Percentiles rank a stretch among this genome's conserved stretches.
Evolutionary conservation across 768 basidiomycete species (phyloP).

Genomic region (Suillus bovinus): DNA sequence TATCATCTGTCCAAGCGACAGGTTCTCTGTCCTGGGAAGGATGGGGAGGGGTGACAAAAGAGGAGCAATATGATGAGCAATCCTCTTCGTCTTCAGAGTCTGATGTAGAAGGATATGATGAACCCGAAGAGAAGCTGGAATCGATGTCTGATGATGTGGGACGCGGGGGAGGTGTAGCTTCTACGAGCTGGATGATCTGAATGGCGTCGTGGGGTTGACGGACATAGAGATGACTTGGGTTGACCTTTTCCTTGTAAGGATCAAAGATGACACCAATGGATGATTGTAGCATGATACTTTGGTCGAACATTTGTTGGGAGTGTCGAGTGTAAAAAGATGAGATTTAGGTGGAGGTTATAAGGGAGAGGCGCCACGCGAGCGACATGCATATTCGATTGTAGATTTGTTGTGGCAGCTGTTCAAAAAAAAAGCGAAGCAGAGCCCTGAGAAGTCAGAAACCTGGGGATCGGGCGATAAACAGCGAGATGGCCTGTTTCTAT

Average conservation of each 20-base stretch:
- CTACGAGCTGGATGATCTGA: constrained; percentile 75
- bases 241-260: constrained; percentile 36
- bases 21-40: constrained; percentile 27
- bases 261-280: constrained; percentile 22
- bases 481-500: constrained; percentile 16
- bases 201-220: constrained; percentile 47
- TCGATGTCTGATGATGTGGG: constrained; percentile 35
- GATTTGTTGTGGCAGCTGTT: constrained; percentile 17
- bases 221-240: constrained; percentile 44
- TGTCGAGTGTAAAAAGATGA: constrained; percentile 23
- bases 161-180: constrained; percentile 57
- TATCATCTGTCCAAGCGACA: constrained; percentile 44
- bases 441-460: constrained; percentile 17
- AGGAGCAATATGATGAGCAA: constrained; percentile 74
- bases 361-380: constrained; percentile 30
- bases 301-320: constrained; percentile 29
- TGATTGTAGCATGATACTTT: constrained; percentile 27
- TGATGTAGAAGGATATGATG: constrained; percentile 38
- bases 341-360: constrained; percentile 15
- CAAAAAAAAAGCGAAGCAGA: constrained; percentile 20
- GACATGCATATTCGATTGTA: constrained; percentile 15
- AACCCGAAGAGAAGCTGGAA: constrained; percentile 39
- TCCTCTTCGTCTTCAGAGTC: constrained; percentile 44
- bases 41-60: constrained; percentile 46
- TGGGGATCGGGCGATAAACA: constrained; percentile 28